Evolutionary conservation across 805 yeast species (phyloP).

Genomic region (Nakazawaea laoshanensis): DNA sequence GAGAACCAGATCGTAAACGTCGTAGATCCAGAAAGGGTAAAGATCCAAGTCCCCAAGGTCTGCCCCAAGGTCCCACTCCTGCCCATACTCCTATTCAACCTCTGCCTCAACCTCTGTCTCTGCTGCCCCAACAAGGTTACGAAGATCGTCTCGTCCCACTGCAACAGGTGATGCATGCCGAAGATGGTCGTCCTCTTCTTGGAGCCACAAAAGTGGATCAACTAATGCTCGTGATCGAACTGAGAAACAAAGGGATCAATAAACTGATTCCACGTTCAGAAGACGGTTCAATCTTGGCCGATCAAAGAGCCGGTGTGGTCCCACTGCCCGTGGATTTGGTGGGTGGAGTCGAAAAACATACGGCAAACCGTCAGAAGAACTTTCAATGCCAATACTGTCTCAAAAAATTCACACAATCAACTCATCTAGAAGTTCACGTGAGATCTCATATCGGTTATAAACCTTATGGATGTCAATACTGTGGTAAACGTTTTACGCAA

Average conservation of each 20-base stretch:
- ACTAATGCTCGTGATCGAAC: conserved; percentile 84
- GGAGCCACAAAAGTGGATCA: conserved; percentile 91
- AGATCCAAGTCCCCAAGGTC: no score
- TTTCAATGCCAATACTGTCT: conserved; percentile 73
- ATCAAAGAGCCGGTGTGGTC: conserved; percentile 24
- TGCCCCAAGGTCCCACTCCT: no score
- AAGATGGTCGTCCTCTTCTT: conserved; percentile 60
- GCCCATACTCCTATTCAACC: no score
- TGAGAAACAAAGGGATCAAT: conserved; percentile 70
- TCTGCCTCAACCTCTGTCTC: no score
- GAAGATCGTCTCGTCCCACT: conserved; percentile 36
- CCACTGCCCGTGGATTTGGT: conserved; percentile 60
- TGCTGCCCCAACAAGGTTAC: no score
- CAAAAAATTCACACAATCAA: conserved; percentile 79
- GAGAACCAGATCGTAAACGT: no score
- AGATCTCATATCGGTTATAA: conserved; percentile 82
- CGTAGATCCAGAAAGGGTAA: no score
- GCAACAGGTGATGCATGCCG: conserved; percentile 37
- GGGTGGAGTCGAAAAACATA: conserved; percentile 73
- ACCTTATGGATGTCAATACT: conserved; percentile 72
- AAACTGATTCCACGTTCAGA: conserved; percentile 53
- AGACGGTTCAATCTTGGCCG: conserved; percentile 63
- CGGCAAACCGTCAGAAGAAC: conserved; percentile 34
- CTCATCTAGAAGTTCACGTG: conserved; percentile 85
- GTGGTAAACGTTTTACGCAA: conserved; percentile 80